Percentiles rank a stretch among this genome's conserved stretches.
phyloP scores from a whole-genome alignment of 257 asterid genomes.

The Fraxinus pennsylvanica region DNA sequence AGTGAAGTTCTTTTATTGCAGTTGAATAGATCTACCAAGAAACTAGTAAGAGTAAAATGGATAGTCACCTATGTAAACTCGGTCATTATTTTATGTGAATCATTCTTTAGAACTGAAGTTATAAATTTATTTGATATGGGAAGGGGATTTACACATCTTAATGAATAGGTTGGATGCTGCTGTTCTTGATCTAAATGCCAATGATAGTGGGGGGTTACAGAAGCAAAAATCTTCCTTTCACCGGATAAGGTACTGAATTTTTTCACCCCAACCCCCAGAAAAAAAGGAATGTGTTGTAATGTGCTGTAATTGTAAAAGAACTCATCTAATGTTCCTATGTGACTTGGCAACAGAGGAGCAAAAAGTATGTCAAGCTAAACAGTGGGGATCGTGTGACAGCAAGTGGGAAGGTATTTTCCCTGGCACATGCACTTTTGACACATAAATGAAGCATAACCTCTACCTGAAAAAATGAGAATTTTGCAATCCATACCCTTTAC shows the following conservation, averaged over 20 bases:
- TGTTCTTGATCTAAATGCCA: slow-evolving; percentile 86
- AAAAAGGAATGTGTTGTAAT: neutral
- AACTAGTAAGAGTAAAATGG: neutral
- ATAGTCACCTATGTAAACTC: neutral
- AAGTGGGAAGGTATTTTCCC: slow-evolving; percentile 79
- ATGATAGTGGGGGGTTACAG: slow-evolving; percentile 64
- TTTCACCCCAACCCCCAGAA: neutral
- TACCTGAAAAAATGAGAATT: neutral
- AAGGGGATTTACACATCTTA: slow-evolving; percentile 6
- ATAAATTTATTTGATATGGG: neutral
- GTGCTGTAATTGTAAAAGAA: neutral
- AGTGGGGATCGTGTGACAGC: slow-evolving; percentile 95
- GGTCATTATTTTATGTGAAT: neutral
- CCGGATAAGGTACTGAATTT: slow-evolving; percentile 74
- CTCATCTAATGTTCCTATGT: slow-evolving; percentile 6
- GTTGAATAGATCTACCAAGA: neutral
- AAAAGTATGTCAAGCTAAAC: slow-evolving; percentile 85
- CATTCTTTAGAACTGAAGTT: neutral
- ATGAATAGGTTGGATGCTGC: slow-evolving; percentile 81
- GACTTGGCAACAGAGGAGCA: slow-evolving; percentile 69
- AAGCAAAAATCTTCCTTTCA: slow-evolving; percentile 83
- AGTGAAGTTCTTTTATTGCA: neutral
- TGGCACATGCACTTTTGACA: neutral
- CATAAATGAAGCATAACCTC: neutral
- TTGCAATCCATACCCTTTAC: neutral